These are phyloP conservation scores for Sarocladium brachiariae DNA, from an alignment of 2,329 filamentous ascomycete genomes.

Conservation along the genomic window DNA sequence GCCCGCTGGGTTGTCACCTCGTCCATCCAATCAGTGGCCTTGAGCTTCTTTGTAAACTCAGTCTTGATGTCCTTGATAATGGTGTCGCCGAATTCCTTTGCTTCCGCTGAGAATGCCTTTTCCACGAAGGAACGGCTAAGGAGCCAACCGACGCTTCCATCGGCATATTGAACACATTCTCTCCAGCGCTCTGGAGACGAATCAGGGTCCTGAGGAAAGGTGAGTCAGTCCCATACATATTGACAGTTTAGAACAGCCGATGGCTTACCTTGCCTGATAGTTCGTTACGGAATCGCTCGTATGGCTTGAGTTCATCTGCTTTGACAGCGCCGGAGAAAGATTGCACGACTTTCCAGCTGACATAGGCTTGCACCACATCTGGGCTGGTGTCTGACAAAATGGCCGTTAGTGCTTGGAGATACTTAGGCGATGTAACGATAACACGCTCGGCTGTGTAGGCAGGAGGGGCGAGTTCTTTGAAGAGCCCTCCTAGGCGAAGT, in stretches of 20 bases:
- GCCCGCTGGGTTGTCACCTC: slow-evolving; percentile 51
- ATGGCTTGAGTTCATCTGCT: slow-evolving; percentile 51
- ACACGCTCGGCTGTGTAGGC: neutral
- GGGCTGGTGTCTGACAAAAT: slow-evolving; percentile 47
- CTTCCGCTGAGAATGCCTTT: slow-evolving; percentile 58
- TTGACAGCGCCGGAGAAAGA: slow-evolving; percentile 47
- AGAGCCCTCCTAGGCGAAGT: slow-evolving; percentile 44
- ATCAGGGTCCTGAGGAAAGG: slow-evolving; percentile 43
- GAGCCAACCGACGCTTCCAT: slow-evolving; percentile 57
- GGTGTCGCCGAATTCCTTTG: slow-evolving; percentile 59
- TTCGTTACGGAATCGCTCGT: slow-evolving; percentile 52
- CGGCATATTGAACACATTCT: slow-evolving; percentile 52
- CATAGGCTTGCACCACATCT: slow-evolving; percentile 53
- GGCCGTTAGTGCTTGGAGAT: slow-evolving; percentile 49
- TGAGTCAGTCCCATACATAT: slow-evolving; percentile 10
- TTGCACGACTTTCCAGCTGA: slow-evolving; percentile 57
- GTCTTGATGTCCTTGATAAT: slow-evolving; percentile 66
- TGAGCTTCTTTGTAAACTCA: slow-evolving; percentile 54
- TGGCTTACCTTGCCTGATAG: slow-evolving; percentile 45
- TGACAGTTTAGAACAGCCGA: neutral
- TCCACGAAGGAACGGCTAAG: slow-evolving; percentile 65
- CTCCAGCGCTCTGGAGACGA: slow-evolving; percentile 60
- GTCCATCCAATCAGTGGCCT: slow-evolving; percentile 58
- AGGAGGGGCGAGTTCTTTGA: neutral
- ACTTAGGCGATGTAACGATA: slow-evolving; percentile 42